Conservation (phyloP, 2,329 filamentous ascomycete genomes). For the Nannizzia gypsea region DNA sequence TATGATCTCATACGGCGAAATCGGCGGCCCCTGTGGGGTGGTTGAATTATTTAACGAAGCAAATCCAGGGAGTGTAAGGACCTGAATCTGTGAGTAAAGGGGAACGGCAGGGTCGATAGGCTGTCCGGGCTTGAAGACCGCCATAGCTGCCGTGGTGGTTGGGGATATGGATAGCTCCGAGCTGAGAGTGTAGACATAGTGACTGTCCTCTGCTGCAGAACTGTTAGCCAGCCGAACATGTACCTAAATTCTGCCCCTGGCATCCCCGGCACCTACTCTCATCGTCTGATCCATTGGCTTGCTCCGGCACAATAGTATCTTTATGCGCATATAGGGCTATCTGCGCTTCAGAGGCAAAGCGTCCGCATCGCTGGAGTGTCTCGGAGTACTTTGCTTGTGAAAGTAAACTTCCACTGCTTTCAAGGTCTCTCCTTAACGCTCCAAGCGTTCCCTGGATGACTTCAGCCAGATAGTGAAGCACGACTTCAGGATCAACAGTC, state of each 20-base stretch:
- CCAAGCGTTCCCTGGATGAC: constrained; percentile 64
- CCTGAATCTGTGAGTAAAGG: constrained; percentile 77
- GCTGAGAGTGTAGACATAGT: constrained; percentile 67
- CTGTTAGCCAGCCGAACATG: not conserved
- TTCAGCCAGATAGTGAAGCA: constrained; percentile 60
- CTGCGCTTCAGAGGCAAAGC: constrained; percentile 81
- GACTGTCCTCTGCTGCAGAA: constrained; percentile 20
- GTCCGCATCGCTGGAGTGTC: constrained; percentile 73
- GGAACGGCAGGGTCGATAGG: constrained; percentile 75
- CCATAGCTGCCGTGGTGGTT: constrained; percentile 68
- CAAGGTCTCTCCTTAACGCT: constrained; percentile 64
- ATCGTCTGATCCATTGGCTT: constrained; percentile 28
- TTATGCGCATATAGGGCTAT: constrained; percentile 79
- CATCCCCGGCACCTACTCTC: constrained; percentile 26
- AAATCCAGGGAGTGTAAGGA: constrained; percentile 80
- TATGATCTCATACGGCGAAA: constrained; percentile 82
- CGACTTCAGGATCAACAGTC: constrained; percentile 51
- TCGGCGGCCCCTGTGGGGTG: constrained; percentile 57
- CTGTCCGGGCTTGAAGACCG: constrained; percentile 77
- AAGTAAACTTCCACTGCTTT: constrained; percentile 69
- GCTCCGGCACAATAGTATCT: constrained; percentile 42
- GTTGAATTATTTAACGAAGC: constrained; percentile 55
- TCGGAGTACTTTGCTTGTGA: constrained; percentile 60
- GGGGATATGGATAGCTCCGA: constrained; percentile 65
- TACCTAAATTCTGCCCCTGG: not conserved